These are phyloP conservation scores for Plasmodium blacklocki DNA, from an alignment of 169 alveolate genomes.

Conservation along the genomic window DNA sequence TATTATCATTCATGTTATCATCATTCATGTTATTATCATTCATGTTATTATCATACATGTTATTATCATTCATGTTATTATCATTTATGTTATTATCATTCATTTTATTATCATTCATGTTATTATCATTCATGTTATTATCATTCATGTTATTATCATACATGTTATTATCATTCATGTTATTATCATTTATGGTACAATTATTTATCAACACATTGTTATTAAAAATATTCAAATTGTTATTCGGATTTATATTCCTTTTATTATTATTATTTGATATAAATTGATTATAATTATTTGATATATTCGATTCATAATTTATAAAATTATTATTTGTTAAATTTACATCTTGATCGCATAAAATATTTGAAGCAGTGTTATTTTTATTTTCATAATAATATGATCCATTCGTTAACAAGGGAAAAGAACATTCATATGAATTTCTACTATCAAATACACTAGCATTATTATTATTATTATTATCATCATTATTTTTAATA, in stretches of 20 bases:
- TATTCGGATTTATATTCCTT: neutral
- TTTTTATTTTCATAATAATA: neutral
- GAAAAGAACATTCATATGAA: neutral
- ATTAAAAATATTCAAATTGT: neutral
- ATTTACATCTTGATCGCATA: neutral
- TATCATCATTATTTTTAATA: neutral
- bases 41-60: neutral
- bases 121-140: neutral
- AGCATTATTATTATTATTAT: conserved; percentile 1
- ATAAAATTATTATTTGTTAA: neutral
- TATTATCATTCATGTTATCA: neutral
- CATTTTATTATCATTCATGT: neutral
- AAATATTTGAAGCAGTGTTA: neutral
- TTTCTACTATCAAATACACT: neutral
- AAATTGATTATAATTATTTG: neutral
- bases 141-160: neutral
- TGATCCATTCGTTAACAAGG: neutral
- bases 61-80: neutral
- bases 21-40: neutral
- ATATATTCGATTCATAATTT: neutral
- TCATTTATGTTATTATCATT: neutral
- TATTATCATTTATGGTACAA: neutral
- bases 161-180: neutral
- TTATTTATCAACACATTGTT: neutral
- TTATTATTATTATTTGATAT: neutral